phyloP scores from a whole-genome alignment of 176 grass and related monocot species.

The Aegilops speltoides region DNA sequence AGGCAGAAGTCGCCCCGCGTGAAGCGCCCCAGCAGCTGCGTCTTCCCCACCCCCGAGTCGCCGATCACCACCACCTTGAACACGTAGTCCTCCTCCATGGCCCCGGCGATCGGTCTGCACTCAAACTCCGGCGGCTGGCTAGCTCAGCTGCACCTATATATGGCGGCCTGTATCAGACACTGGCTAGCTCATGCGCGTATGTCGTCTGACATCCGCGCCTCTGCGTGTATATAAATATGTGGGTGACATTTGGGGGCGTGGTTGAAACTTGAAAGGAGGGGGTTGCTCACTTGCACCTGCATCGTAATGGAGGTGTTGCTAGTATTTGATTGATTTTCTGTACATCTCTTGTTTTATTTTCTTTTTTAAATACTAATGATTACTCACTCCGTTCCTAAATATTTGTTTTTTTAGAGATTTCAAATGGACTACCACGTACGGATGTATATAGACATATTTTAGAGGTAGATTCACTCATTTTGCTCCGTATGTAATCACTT shows the following conservation, averaged over 20 bases:
- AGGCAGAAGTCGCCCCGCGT: constrained; percentile 43
- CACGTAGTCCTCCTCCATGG: constrained; percentile 45
- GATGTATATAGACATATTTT: too few relatives aligned
- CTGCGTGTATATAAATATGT: neutral
- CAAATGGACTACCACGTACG: too few relatives aligned
- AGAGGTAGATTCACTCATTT: too few relatives aligned
- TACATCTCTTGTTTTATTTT: neutral
- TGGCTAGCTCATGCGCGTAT: neutral
- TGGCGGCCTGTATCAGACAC: neutral
- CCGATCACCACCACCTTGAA: constrained; percentile 59
- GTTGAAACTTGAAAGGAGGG: constrained; percentile 8
- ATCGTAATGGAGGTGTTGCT: neutral
- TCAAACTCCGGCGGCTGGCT: neutral
- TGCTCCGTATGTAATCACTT: too few relatives aligned
- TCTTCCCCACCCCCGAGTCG: constrained; percentile 52
- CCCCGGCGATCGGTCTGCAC: neutral
- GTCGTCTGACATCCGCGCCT: neutral
- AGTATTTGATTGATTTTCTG: neutral
- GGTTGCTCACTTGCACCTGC: neutral
- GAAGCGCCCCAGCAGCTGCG: constrained; percentile 46
- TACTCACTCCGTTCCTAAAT: too few relatives aligned
- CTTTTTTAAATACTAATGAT: neutral
- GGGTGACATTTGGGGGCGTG: neutral
- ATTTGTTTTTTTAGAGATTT: too few relatives aligned
- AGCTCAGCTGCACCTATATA: neutral